Conservation (phyloP, 768 basidiomycete species). For the Hortiboletus campestris region DNA sequence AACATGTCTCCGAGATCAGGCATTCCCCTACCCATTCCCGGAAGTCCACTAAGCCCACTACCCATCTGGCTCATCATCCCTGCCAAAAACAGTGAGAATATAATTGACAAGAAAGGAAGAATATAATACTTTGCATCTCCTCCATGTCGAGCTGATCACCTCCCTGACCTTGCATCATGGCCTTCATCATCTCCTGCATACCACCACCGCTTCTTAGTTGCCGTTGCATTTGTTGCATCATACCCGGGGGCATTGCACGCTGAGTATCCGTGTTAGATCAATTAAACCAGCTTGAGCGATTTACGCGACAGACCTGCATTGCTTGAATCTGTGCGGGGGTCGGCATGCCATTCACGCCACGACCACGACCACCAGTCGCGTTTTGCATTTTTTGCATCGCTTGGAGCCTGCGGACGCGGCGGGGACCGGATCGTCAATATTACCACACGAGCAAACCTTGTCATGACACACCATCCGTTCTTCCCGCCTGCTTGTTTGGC, state of each 20-base stretch:
- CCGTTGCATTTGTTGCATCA: slow-evolving; percentile 90
- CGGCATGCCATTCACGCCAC: slow-evolving; percentile 86
- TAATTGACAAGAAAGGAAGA: slow-evolving; percentile 1
- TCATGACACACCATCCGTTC: slow-evolving; percentile 74
- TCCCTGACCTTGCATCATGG: slow-evolving; percentile 94
- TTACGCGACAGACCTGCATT: slow-evolving; percentile 67
- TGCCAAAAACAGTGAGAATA: slow-evolving; percentile 29
- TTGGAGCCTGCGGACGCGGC: slow-evolving; percentile 56
- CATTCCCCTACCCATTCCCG: slow-evolving; percentile 60
- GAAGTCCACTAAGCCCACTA: slow-evolving; percentile 45
- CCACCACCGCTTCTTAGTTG: slow-evolving; percentile 80
- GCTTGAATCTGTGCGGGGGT: slow-evolving; percentile 92
- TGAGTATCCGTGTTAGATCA: slow-evolving; percentile 31
- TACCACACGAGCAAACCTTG: not conserved
- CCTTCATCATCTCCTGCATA: slow-evolving; percentile 97
- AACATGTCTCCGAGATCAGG: slow-evolving; percentile 75
- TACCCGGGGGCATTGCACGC: slow-evolving; percentile 93
- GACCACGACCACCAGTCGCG: slow-evolving; percentile 80
- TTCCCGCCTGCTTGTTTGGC: slow-evolving; percentile 97
- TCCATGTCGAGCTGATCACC: slow-evolving; percentile 91
- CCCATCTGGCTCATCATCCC: slow-evolving; percentile 92
- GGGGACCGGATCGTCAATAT: slow-evolving; percentile 2
- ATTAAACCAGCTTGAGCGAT: not conserved
- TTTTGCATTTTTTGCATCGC: slow-evolving; percentile 93
- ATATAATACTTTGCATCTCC: slow-evolving; percentile 80